Evolutionary conservation across 2,329 filamentous ascomycete species (phyloP).

Genomic region (Paraconiothyrium sp.): DNA sequence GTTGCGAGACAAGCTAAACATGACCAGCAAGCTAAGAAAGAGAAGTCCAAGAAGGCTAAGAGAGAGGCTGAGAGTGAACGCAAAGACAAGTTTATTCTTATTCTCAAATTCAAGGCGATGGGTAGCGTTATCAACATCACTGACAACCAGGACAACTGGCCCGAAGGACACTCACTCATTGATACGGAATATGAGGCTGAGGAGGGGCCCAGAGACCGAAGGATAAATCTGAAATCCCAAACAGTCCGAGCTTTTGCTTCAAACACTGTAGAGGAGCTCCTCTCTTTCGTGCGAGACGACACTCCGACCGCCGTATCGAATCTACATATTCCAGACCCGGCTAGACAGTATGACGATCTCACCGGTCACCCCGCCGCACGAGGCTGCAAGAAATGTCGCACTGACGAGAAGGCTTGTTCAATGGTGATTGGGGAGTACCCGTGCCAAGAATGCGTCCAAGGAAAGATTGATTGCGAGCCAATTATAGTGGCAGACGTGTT

Average conservation of each 20-base stretch:
- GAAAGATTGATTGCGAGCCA: slow-evolving; percentile 42
- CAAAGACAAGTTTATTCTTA: slow-evolving; percentile 14
- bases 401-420: slow-evolving; percentile 30
- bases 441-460: slow-evolving; percentile 31
- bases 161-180: slow-evolving; percentile 32
- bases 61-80: not conserved
- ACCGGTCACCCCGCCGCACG: slow-evolving; percentile 45
- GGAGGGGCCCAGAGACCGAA: not conserved
- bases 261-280: not conserved
- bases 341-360: slow-evolving; percentile 33
- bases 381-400: slow-evolving; percentile 48
- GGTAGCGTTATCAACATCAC: slow-evolving; percentile 26
- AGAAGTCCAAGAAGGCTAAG: not conserved
- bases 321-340: slow-evolving; percentile 36
- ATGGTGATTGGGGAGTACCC: slow-evolving; percentile 41
- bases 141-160: slow-evolving; percentile 40
- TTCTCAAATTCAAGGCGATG: slow-evolving; percentile 1
- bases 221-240: no score
- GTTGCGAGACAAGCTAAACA: not conserved
- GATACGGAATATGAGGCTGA: slow-evolving; percentile 16
- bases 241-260: no score
- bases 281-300: slow-evolving; percentile 6
- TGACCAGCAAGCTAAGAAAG: not conserved
- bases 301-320: not conserved
- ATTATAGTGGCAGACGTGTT: slow-evolving; percentile 44